Conservation (phyloP, 495 filamentous ascomycete species). For the Bombardia bombarda region DNA sequence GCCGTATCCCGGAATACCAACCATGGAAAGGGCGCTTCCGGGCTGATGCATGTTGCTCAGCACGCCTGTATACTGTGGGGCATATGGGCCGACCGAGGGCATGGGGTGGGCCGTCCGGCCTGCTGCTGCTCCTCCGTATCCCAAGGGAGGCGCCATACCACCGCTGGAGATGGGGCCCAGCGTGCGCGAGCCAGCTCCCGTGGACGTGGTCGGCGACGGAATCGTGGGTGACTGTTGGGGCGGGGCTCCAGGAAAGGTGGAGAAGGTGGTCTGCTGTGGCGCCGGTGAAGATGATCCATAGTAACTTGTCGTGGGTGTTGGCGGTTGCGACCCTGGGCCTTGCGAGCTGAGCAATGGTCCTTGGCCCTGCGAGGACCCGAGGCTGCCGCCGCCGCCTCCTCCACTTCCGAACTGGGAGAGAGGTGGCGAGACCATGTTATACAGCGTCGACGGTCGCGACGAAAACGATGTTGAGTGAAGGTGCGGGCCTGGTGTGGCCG, state of each 20-base stretch:
- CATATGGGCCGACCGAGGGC: constrained; percentile 11
- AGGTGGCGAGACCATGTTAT: constrained; percentile 11
- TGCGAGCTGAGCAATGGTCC: constrained; percentile 14
- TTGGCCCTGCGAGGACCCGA: constrained; percentile 12
- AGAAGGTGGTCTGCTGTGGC: constrained; percentile 52
- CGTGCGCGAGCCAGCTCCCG: constrained; percentile 13
- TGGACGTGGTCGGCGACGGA: constrained; percentile 7
- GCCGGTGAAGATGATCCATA: constrained; percentile 55
- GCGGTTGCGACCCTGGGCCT: constrained; percentile 38
- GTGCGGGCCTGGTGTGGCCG: constrained; percentile 16
- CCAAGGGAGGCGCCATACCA: constrained; percentile 18
- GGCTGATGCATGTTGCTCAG: constrained; percentile 74
- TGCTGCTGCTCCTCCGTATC: constrained; percentile 17
- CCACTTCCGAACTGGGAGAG: constrained; percentile 11
- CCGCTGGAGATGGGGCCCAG: constrained; percentile 43
- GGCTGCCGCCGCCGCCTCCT: constrained; percentile 6
- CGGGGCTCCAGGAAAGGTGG: constrained; percentile 39
- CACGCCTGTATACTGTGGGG: constrained; percentile 40
- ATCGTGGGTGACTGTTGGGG: constrained; percentile 21
- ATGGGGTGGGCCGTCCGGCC: constrained; percentile 18
- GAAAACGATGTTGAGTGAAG: constrained; percentile 16
- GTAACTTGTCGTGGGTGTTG: constrained; percentile 48
- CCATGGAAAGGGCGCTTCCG: constrained; percentile 56
- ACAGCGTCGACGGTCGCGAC: constrained; percentile 8
- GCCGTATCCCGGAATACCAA: constrained; percentile 52